Evolutionary conservation across 2,329 filamentous ascomycete species (phyloP).

Genomic region (Aspergillus chevalieri): DNA sequence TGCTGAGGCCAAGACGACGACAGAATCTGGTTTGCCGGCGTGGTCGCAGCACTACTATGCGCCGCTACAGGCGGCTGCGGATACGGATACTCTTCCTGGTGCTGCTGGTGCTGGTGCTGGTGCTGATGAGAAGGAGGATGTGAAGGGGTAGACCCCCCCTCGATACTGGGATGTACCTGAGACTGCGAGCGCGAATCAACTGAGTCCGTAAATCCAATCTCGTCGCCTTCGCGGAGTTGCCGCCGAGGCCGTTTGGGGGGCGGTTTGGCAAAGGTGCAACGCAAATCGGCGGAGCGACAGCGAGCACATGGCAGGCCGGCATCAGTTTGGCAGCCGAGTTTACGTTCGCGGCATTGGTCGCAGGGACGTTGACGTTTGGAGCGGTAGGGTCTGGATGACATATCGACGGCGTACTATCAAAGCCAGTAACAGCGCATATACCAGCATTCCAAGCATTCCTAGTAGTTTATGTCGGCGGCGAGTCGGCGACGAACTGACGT

Average conservation of each 20-base stretch:
- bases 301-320: conserved; percentile 19
- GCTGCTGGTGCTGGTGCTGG: background rate
- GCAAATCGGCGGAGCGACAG: conserved; percentile 17
- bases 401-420: background rate
- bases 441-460: background rate
- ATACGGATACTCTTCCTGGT: background rate
- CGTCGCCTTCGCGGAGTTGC: conserved; percentile 1
- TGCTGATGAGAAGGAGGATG: background rate
- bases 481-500: too few species aligned
- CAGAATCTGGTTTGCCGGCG: conserved; percentile 6
- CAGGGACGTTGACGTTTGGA: conserved; percentile 30
- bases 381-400: conserved; percentile 23
- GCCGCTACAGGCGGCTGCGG: background rate
- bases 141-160: background rate
- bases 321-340: conserved; percentile 24
- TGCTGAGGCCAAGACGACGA: conserved; percentile 7
- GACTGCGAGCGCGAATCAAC: background rate
- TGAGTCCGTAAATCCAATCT: background rate
- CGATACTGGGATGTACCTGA: background rate
- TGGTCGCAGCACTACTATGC: conserved; percentile 6
- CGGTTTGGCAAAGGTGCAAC: conserved; percentile 20
- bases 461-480: background rate
- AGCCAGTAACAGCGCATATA: background rate
- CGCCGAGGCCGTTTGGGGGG: conserved; percentile 17
- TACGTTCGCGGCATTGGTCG: conserved; percentile 27